These are phyloP conservation scores for Carpinus viminea DNA, from an alignment of 306 rosid genomes.

Conservation along the genomic window DNA sequence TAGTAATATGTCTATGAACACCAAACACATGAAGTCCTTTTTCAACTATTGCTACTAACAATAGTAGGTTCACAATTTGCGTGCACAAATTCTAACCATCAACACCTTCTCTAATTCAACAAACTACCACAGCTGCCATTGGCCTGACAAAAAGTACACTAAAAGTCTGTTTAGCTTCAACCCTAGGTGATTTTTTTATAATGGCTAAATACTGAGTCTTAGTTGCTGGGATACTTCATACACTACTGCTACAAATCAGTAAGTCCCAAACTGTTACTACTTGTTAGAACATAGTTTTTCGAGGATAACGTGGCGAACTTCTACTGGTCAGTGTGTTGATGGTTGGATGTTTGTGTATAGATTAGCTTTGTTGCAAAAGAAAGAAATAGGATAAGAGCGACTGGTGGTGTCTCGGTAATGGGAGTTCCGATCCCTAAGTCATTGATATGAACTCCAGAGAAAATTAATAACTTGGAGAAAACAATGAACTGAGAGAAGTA, in stretches of 20 bases:
- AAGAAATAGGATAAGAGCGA: too few species aligned
- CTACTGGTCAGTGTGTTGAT: too few species aligned
- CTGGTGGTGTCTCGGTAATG: too few species aligned
- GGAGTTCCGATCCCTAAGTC: too few species aligned
- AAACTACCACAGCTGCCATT: neutral
- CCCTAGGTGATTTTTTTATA: neutral
- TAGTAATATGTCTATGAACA: conserved; percentile 1
- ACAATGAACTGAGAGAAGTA: too few species aligned
- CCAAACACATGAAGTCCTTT: neutral
- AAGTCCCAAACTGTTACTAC: neutral
- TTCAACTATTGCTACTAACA: neutral
- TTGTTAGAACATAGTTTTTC: too few species aligned
- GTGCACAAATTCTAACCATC: neutral
- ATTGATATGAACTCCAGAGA: too few species aligned
- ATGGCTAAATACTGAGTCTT: neutral
- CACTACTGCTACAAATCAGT: neutral
- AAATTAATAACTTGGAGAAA: too few species aligned
- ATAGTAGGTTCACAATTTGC: neutral
- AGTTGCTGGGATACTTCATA: neutral
- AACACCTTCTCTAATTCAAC: conserved; percentile 6
- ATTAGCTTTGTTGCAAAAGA: too few species aligned
- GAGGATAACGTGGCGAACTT: too few species aligned
- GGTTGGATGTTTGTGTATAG: too few species aligned
- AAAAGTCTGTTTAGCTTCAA: neutral
- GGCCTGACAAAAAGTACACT: neutral